Evolutionary conservation across 805 yeast genomes (phyloP), one percentile per base, ranked within the genome.

Genomic region (Barnettozyma pratensis): DNA sequence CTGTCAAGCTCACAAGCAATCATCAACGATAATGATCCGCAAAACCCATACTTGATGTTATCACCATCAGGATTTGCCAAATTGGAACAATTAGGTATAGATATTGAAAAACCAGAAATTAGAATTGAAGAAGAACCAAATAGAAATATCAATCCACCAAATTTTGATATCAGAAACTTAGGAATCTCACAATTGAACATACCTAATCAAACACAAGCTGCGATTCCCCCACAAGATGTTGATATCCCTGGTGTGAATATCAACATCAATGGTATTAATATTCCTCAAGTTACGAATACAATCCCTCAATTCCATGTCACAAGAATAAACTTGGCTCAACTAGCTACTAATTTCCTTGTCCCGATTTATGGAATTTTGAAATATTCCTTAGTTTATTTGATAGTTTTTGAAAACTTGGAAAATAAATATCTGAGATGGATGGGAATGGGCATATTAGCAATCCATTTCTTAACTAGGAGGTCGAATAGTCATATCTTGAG

Each of bases 51-150:
- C 48, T 25, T 62, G 7, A 58, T 64, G 64, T 29, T 63, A 1
- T 58, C 55, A 6, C 61, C 60, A 6, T 44, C 66, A 3, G 68
- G 66, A 0, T 44, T 50, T 14, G 61, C 65, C 1, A 54, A 52
- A 35, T 29, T 64, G 12, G 39, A 30, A n/a, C 25, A 51, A 6
- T 32, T 59, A 4, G 60, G 57, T 2, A 46, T 59, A 11, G 41
- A 41, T 1, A 44, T 62, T 27, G 49, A 51, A 4, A 53, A 45
- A 7, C 64, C 67, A 11, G 45, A 49, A 25, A 37, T 54, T 6
- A 25, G 37, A 9, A 19, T 45, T 31, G 48, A 49, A n/a, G 49
- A 41, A 14, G 10, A 35, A 35, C 19, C n/a, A 35, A n/a, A 4
- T 8, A 7, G 11, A 19, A 19, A 19, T 19, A 19, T 19, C 19